Percentiles rank a stretch among this genome's conserved stretches.
These are phyloP conservation scores for Russula olivacea DNA, from an alignment of 768 basidiomycete genomes.

Conservation along the genomic window DNA sequence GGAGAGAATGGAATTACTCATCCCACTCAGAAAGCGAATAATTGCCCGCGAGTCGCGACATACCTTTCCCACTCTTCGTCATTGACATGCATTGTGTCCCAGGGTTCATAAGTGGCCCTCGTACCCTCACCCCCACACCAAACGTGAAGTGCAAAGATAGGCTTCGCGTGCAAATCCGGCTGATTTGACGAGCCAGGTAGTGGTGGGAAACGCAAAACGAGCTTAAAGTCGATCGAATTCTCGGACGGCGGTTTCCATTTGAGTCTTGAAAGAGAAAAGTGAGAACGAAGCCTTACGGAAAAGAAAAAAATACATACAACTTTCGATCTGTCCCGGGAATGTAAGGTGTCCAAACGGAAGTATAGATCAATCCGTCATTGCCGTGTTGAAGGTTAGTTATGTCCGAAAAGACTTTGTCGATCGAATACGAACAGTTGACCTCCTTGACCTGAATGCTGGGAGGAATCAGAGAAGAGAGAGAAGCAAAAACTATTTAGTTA, in stretches of 20 bases:
- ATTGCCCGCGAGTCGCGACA: slow-evolving; percentile 29
- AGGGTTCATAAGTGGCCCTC: slow-evolving; percentile 64
- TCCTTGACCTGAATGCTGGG: slow-evolving; percentile 80
- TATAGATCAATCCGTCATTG: slow-evolving; percentile 96
- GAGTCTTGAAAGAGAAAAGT: slow-evolving; percentile 46
- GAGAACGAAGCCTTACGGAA: neutral
- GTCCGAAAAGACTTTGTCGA: slow-evolving; percentile 82
- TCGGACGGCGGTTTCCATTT: slow-evolving; percentile 99
- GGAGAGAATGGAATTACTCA: neutral
- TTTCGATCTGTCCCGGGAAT: slow-evolving; percentile 74
- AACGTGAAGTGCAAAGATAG: slow-evolving; percentile 74
- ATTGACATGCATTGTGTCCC: slow-evolving; percentile 77
- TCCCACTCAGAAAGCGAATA: neutral
- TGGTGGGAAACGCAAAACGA: slow-evolving; percentile 89
- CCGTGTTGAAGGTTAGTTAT: slow-evolving; percentile 85
- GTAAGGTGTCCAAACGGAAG: slow-evolving; percentile 81
- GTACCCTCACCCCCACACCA: slow-evolving; percentile 69
- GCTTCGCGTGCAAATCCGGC: slow-evolving; percentile 82
- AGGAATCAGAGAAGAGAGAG: neutral
- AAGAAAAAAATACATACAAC: slow-evolving; percentile 48
- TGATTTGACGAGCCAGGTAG: slow-evolving; percentile 42
- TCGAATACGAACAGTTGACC: slow-evolving; percentile 80
- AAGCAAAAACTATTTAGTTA: neutral
- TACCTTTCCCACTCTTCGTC: slow-evolving; percentile 94
- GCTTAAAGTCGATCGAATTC: slow-evolving; percentile 97